Percentiles rank a stretch among this genome's conserved stretches.
Conservation (phyloP, 1,284 basidiomycete genomes). For the Puccinia triticina region DNA sequence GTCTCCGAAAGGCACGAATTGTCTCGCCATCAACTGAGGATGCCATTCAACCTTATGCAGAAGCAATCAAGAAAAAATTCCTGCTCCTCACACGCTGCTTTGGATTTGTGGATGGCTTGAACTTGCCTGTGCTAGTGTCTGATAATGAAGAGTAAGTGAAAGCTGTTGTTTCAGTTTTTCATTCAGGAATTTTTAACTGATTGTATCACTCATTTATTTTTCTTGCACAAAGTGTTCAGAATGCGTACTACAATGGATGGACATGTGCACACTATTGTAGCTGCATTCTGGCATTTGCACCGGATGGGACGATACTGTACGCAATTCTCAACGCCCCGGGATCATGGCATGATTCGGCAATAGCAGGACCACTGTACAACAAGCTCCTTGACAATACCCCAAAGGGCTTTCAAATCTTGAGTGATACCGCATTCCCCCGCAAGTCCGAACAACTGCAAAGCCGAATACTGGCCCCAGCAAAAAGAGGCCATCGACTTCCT, state of each 20-base stretch:
- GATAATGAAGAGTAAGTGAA: too few species aligned
- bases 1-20: neutral
- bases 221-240: too few species aligned
- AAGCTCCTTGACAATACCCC: slow-evolving; percentile 60
- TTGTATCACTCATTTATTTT: slow-evolving; percentile 60
- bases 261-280: too few species aligned
- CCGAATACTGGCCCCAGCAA: slow-evolving; percentile 61
- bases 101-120: neutral
- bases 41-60: neutral
- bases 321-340: too few species aligned
- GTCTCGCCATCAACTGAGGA: neutral
- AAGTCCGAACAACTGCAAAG: slow-evolving; percentile 58
- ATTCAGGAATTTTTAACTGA: too few species aligned
- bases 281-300: too few species aligned
- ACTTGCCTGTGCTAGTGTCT: too few species aligned
- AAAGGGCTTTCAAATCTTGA: slow-evolving; percentile 62
- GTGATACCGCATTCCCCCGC: slow-evolving; percentile 64
- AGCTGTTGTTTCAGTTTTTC: neutral
- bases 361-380: slow-evolving; percentile 62
- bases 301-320: too few species aligned
- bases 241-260: too few species aligned
- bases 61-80: slow-evolving; percentile 5
- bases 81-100: neutral
- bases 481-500: slow-evolving; percentile 59
- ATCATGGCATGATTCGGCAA: too few species aligned